Evolutionary conservation across 1,284 basidiomycete genomes (phyloP).

Genomic region (Cystobasidium slooffiae): DNA sequence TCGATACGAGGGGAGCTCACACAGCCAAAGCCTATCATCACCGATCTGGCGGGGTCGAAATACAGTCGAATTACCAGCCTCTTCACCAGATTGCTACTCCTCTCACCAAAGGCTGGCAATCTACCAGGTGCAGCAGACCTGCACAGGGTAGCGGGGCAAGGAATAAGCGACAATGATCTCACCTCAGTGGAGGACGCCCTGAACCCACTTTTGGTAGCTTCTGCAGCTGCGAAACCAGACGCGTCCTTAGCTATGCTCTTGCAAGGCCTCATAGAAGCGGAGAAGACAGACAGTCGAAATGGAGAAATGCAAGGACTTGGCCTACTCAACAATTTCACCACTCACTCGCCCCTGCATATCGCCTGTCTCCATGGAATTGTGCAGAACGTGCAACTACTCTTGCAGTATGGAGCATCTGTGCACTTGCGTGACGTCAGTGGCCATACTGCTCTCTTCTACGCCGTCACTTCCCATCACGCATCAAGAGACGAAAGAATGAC

Average conservation of each 20-base stretch:
- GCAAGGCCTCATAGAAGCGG: background rate
- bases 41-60: constrained; percentile 45
- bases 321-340: constrained; percentile 55
- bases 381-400: constrained; percentile 65
- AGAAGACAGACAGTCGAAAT: background rate
- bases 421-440: constrained; percentile 77
- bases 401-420: constrained; percentile 81
- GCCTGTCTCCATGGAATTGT: constrained; percentile 73
- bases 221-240: constrained; percentile 47
- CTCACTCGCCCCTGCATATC: constrained; percentile 76
- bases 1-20: constrained; percentile 88
- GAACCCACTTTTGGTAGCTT: constrained; percentile 49
- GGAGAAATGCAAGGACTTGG: constrained; percentile 40
- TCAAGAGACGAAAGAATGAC: constrained; percentile 68
- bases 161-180: constrained; percentile 45
- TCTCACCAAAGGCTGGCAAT: constrained; percentile 60
- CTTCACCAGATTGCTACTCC: constrained; percentile 61
- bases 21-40: constrained; percentile 49
- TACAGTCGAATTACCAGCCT: constrained; percentile 45
- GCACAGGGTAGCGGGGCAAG: constrained; percentile 26
- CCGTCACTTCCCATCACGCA: constrained; percentile 61
- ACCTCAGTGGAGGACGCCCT: constrained; percentile 47
- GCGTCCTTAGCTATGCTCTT: constrained; percentile 45
- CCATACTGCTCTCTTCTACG: constrained; percentile 67
- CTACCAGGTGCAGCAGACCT: constrained; percentile 12